Conservation (phyloP, 176 grass and related monocot genomes). For the Carex pumila region DNA sequence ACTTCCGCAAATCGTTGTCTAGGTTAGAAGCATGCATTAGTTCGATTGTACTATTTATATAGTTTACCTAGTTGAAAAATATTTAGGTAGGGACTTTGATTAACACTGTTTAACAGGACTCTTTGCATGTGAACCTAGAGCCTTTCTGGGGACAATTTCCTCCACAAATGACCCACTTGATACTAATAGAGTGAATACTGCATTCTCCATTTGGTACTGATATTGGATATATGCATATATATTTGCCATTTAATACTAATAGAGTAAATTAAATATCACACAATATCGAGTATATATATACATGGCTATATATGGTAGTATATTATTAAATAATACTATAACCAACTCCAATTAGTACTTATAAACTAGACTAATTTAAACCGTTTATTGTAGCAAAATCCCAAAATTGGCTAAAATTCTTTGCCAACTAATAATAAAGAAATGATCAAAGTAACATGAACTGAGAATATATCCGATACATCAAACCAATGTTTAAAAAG, state of each 20-base stretch:
- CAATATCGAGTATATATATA: too few species aligned
- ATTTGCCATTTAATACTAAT: not conserved
- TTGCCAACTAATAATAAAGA: not conserved
- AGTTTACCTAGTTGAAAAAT: not conserved
- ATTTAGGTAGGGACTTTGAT: not conserved
- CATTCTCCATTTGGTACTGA: not conserved
- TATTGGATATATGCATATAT: not conserved
- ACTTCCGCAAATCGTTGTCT: not conserved
- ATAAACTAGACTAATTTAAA: too few species aligned
- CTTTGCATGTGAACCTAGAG: constrained; percentile 7
- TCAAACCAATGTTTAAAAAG: not conserved
- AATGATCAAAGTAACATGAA: not conserved
- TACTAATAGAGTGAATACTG: not conserved
- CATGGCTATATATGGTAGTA: not conserved
- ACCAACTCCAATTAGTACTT: not conserved
- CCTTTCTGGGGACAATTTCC: constrained; percentile 17
- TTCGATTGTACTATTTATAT: not conserved
- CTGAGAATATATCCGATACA: not conserved
- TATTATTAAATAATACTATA: not conserved
- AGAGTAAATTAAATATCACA: not conserved
- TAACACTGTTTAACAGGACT: not conserved
- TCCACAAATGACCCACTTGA: constrained; percentile 15
- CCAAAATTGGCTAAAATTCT: not conserved
- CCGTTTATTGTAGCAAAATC: not conserved
- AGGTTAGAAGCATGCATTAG: not conserved